Conservation (phyloP, 352 stramenopile species). For the Globisporangium paroecandrum region DNA sequence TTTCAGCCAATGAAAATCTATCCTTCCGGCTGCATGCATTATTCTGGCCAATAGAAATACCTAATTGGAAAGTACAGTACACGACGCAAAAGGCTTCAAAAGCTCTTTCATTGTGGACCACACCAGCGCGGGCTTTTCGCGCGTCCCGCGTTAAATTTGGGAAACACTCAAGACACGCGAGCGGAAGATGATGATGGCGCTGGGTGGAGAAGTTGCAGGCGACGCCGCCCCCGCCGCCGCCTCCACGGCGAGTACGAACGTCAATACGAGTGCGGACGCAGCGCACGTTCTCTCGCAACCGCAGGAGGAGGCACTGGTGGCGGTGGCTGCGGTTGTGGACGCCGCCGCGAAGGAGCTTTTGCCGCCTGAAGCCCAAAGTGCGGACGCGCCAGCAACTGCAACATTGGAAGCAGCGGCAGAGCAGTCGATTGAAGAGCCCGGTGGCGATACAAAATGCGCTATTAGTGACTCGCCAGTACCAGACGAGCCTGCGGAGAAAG, state of each 20-base stretch:
- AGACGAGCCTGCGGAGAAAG: not conserved
- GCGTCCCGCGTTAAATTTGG: slow-evolving; percentile 6
- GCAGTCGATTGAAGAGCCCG: not conserved
- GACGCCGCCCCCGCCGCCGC: not conserved
- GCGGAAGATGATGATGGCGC: slow-evolving; percentile 4
- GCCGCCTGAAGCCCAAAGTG: not conserved
- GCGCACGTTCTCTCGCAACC: not conserved
- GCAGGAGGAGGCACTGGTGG: not conserved
- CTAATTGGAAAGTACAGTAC: not conserved
- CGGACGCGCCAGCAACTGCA: not conserved
- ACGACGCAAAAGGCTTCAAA: not conserved
- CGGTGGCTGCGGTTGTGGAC: not conserved
- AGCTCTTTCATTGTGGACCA: slow-evolving; percentile 5
- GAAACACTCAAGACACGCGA: not conserved
- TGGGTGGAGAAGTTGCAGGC: slow-evolving; percentile 1
- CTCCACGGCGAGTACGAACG: not conserved
- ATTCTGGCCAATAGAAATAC: not conserved
- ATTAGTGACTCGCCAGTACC: not conserved
- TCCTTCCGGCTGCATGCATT: not conserved
- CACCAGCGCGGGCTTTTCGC: slow-evolving; percentile 9
- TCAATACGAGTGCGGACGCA: not conserved
- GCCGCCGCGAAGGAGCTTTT: slow-evolving; percentile 2
- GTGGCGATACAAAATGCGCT: not conserved
- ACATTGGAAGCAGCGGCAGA: not conserved
- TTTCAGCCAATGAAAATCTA: not conserved